Base-by-base conservation (phyloP, 345 rosid species). In the Camelina hispida region DNA sequence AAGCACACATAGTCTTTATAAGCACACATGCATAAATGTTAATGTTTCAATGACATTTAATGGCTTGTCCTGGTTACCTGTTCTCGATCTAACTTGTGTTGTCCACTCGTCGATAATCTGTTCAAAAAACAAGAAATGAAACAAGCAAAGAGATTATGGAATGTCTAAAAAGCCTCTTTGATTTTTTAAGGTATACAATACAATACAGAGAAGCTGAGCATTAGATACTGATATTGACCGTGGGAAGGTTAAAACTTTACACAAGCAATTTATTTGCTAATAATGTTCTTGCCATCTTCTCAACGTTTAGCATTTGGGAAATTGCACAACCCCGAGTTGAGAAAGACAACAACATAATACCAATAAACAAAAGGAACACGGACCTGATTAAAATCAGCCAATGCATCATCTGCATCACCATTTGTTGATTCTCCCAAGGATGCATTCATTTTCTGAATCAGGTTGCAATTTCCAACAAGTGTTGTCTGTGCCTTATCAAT, bases 51-150 rank as follows among this genome's bases (percentile, higher is more conserved):
- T 65, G 71, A 32, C 10, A 53, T 16, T n/a, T 16, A 25, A 62
- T 20, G 18, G 53, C 40, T 68, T 48, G 62, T 52, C 17, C 68
- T 17, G 32, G 51, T 78, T 81, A 87, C 98, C 88, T 74, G 85
- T 80, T 83, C 87, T 84, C 23, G 95, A 73, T 79, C 87, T 83
- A 76, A 94, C 87, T 83, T 88, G 97, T 75, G 22, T 72, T 18
- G 89, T 88, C 98, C 98, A 91, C 72, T 94, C 97, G 54, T 94
- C 89, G 57, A 88, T 85, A 35, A 90, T 74, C 98, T 94, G 86
- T 78, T 67, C 4, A 46, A 73, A 73, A 57, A 55, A 1, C 62
- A 58, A 69, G 18, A 42, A 11, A 30, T 10, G 44, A 69, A 69
- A 12, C 30, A 15, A 35, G 67, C 77, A 46, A 56, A 32, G 17